Conservation (phyloP, 345 rosid species). For the Linum trigynum region DNA sequence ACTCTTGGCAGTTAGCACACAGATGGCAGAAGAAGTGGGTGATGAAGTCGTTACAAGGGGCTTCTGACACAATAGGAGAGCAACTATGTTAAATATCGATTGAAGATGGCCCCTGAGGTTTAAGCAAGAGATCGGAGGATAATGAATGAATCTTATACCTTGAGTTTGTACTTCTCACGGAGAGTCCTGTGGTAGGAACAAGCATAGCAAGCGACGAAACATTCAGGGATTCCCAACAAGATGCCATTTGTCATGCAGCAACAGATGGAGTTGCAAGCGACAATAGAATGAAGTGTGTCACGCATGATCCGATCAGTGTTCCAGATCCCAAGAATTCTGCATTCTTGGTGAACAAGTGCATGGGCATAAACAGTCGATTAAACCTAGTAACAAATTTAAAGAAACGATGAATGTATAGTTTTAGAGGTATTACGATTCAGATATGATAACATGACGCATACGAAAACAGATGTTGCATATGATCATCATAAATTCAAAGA, state of each 20-base stretch:
- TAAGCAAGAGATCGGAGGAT: no score
- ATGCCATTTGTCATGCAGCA: constrained; percentile 66
- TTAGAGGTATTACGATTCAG: not conserved
- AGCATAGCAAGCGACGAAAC: constrained; percentile 76
- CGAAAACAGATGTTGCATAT: no score
- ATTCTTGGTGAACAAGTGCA: constrained; percentile 78
- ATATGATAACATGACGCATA: no score
- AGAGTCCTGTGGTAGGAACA: constrained; percentile 66
- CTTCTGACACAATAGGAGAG: constrained; percentile 49
- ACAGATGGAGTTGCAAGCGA: constrained; percentile 48
- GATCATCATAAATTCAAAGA: no score
- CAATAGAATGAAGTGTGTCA: constrained; percentile 68
- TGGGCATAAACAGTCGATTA: constrained; percentile 69
- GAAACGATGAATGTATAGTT: constrained; percentile 1
- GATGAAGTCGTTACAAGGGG: constrained; percentile 70
- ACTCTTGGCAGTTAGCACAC: constrained; percentile 89
- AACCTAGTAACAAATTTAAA: constrained; percentile 41
- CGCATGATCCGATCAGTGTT: constrained; percentile 69
- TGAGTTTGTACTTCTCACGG: constrained; percentile 57
- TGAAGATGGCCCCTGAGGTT: no score
- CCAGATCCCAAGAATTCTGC: constrained; percentile 86
- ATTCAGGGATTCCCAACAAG: constrained; percentile 74
- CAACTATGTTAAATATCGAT: no score
- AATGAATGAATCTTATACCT: constrained; percentile 41
- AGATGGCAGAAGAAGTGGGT: constrained; percentile 88